Percentiles rank a stretch among this genome's conserved stretches.
These are phyloP conservation scores for Mrakia gelida DNA, from an alignment of 768 basidiomycete genomes.

Conservation along the genomic window DNA sequence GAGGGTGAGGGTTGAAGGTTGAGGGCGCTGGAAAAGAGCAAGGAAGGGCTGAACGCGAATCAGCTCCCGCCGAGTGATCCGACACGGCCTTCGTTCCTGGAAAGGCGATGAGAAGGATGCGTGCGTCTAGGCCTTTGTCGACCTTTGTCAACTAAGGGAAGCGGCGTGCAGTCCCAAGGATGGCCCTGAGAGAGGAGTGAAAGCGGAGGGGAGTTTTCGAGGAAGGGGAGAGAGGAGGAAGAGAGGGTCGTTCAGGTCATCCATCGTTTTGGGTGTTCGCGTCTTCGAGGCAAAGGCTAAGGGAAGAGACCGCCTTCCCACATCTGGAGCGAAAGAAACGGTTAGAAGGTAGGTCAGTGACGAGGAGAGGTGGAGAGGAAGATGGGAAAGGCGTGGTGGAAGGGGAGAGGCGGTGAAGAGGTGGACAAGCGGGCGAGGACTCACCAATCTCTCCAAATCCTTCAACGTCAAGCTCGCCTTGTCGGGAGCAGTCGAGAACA, in stretches of 20 bases:
- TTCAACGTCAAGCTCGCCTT: slow-evolving; percentile 4
- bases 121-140: too few relatives aligned
- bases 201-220: not conserved
- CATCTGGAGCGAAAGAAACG: not conserved
- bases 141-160: not conserved
- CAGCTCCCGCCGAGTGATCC: too few relatives aligned
- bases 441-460: slow-evolving; percentile 24
- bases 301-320: slow-evolving; percentile 25
- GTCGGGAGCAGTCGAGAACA: slow-evolving; percentile 11
- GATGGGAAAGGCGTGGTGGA: too few relatives aligned
- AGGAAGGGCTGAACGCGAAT: too few relatives aligned
- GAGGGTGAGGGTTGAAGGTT: too few relatives aligned
- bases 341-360: not conserved
- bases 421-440: not conserved
- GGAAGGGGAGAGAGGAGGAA: not conserved
- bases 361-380: too few relatives aligned
- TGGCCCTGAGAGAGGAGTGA: too few relatives aligned
- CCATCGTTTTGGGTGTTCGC: not conserved
- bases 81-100: too few relatives aligned
- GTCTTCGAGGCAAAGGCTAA: not conserved
- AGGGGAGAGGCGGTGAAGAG: too few relatives aligned
- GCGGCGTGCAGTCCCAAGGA: too few relatives aligned
- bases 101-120: too few relatives aligned
- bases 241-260: not conserved
- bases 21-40: too few relatives aligned